phyloP scores from a whole-genome alignment of 139 green algal genomes.

The Closterium sp. region DNA sequence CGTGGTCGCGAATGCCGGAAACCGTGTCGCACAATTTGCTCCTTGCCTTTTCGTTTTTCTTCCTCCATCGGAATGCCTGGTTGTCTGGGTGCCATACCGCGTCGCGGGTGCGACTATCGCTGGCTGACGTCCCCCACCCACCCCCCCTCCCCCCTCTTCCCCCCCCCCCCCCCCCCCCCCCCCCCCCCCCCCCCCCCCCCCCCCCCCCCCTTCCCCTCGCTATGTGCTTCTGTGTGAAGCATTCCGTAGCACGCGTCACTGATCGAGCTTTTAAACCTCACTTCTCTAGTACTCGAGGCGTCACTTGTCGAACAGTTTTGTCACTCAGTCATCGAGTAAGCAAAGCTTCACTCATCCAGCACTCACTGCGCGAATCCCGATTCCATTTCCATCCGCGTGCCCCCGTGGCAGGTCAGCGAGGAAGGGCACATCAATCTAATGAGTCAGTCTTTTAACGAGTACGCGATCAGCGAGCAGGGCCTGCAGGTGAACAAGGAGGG shows the following conservation, averaged over 20 bases:
- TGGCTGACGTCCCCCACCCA: too few relatives aligned
- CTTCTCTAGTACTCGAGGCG: too few relatives aligned
- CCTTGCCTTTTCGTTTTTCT: neutral
- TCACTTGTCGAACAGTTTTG: too few relatives aligned
- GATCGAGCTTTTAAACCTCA: too few relatives aligned
- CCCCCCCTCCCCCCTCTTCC: too few relatives aligned
- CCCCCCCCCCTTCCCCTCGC: neutral
- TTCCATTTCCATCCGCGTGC: neutral
- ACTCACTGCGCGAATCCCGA: neutral
- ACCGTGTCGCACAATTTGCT: neutral
- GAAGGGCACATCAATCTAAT: constrained; percentile 47
- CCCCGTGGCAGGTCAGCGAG: constrained; percentile 22
- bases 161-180: too few relatives aligned
- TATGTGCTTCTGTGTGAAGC: neutral
- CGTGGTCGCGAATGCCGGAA: neutral
- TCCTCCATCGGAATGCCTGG: too few relatives aligned
- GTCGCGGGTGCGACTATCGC: too few relatives aligned
- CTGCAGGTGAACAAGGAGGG: neutral
- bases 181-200: too few relatives aligned
- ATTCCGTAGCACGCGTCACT: neutral
- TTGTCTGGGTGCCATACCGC: too few relatives aligned
- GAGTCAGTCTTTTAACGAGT: constrained; percentile 44
- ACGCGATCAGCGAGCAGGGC: constrained; percentile 36
- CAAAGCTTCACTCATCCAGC: too few relatives aligned
- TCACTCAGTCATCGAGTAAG: too few relatives aligned